phyloP scores from a whole-genome alignment of 2,329 filamentous ascomycete genomes.

The Fusarium sp. region DNA sequence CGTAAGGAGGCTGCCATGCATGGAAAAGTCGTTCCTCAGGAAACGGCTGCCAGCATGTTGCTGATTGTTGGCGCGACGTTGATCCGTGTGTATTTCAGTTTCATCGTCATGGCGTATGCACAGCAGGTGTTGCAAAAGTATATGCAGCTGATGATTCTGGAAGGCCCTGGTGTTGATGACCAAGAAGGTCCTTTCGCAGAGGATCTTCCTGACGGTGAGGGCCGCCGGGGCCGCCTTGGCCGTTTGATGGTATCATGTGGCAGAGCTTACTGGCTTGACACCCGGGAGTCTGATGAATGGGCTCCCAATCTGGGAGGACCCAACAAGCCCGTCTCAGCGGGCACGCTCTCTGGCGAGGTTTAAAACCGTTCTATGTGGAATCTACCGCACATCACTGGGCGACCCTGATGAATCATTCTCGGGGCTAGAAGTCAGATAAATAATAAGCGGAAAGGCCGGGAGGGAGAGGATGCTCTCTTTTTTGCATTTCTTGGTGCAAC shows the following conservation, averaged over 20 bases:
- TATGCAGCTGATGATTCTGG: conserved; percentile 58
- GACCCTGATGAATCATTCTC: background rate
- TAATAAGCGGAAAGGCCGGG: conserved; percentile 16
- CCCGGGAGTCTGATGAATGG: conserved; percentile 74
- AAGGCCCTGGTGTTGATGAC: conserved; percentile 56
- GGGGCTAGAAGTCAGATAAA: conserved; percentile 3
- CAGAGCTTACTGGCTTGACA: conserved; percentile 83
- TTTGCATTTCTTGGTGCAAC: conserved; percentile 16
- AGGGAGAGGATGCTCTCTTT: background rate
- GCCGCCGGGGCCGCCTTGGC: conserved; percentile 82
- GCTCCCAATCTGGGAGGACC: conserved; percentile 64
- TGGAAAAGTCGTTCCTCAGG: conserved; percentile 58
- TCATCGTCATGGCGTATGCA: conserved; percentile 86
- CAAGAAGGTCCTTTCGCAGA: conserved; percentile 73
- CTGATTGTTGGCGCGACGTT: conserved; percentile 79
- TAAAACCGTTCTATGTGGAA: conserved; percentile 24
- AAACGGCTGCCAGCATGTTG: conserved; percentile 77
- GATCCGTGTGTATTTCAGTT: conserved; percentile 82
- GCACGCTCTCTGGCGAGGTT: conserved; percentile 48
- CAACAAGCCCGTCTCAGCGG: conserved; percentile 63
- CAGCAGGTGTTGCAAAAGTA: conserved; percentile 78
- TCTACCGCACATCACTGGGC: conserved; percentile 9
- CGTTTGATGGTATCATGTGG: conserved; percentile 79
- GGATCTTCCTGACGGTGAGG: conserved; percentile 77
- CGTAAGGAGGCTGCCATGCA: conserved; percentile 47